Evolutionary conservation across 1,139 yeast species (phyloP).

Genomic region (Entelexis paramagnoliae): DNA sequence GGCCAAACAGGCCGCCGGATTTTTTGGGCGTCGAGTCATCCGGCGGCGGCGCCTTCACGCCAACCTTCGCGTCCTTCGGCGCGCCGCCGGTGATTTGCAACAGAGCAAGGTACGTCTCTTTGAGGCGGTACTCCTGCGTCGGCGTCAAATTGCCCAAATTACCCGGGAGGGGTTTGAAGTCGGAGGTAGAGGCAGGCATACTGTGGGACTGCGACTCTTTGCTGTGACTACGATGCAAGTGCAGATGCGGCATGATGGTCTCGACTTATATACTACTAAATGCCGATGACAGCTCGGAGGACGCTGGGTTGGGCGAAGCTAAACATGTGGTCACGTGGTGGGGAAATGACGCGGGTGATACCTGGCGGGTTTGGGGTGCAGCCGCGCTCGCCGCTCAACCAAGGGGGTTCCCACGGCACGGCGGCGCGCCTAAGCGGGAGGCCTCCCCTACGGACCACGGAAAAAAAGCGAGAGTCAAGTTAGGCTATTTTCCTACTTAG

Average conservation of each 20-base stretch:
- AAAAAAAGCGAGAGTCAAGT: no score
- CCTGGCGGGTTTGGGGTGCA: not conserved
- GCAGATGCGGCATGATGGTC: not conserved
- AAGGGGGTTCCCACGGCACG: no score
- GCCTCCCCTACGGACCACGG: no score
- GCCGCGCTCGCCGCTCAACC: not conserved
- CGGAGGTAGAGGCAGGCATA: conserved; percentile 1
- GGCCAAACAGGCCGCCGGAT: conserved; percentile 26
- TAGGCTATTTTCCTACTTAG: no score
- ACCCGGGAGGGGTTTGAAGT: conserved; percentile 32
- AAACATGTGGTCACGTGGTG: not conserved
- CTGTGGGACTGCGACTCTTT: not conserved
- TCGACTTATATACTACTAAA: not conserved
- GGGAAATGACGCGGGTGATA: conserved; percentile 1
- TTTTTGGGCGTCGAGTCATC: conserved; percentile 25
- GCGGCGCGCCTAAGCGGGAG: no score
- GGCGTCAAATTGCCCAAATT: conserved; percentile 49
- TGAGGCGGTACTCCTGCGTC: conserved; percentile 56
- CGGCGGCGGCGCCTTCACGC: conserved; percentile 7
- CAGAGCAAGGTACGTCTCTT: conserved; percentile 65
- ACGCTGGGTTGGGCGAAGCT: conserved; percentile 1
- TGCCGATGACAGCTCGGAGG: conserved; percentile 2
- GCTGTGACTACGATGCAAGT: not conserved
- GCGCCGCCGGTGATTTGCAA: conserved; percentile 33
- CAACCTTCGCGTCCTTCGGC: conserved; percentile 15